These are phyloP conservation scores for Saturnispora bothae DNA, from an alignment of 805 yeast genomes.

Conservation along the genomic window DNA sequence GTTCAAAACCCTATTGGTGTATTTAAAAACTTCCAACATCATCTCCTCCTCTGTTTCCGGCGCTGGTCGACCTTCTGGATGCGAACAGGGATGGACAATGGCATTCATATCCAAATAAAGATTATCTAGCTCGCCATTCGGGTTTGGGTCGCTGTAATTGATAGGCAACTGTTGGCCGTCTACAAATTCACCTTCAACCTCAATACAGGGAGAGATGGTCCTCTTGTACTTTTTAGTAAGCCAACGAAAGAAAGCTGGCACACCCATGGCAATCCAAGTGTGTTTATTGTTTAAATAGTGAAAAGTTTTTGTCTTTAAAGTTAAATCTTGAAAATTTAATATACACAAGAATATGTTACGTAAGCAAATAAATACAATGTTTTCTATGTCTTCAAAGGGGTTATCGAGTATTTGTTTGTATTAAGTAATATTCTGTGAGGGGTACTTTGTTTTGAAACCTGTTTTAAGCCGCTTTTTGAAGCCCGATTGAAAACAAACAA, in stretches of 20 bases:
- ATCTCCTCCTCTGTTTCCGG: conserved; percentile 96
- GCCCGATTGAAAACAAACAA: no score
- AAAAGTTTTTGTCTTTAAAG: conserved; percentile 6
- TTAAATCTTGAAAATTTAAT: no score
- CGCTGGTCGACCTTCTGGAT: conserved; percentile 92
- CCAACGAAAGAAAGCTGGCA: conserved; percentile 97
- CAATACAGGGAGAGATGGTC: conserved; percentile 82
- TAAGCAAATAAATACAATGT: no score
- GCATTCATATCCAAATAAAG: conserved; percentile 96
- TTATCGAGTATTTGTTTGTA: no score
- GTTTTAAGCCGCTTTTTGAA: no score
- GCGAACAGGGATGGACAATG: conserved; percentile 98
- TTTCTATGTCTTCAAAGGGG: no score
- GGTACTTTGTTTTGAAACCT: no score
- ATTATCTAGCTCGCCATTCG: conserved; percentile 93
- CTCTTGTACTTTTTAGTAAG: conserved; percentile 86
- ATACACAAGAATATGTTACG: no score
- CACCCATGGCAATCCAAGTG: conserved; percentile 57
- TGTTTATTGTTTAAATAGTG: background rate
- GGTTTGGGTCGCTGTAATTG: conserved; percentile 66
- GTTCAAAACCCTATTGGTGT: conserved; percentile 81
- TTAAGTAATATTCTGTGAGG: no score
- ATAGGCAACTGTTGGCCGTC: conserved; percentile 58
- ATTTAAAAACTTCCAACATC: conserved; percentile 86
- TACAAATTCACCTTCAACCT: conserved; percentile 49